Conservation (phyloP, 345 rosid species). For the Isatis tinctoria region DNA sequence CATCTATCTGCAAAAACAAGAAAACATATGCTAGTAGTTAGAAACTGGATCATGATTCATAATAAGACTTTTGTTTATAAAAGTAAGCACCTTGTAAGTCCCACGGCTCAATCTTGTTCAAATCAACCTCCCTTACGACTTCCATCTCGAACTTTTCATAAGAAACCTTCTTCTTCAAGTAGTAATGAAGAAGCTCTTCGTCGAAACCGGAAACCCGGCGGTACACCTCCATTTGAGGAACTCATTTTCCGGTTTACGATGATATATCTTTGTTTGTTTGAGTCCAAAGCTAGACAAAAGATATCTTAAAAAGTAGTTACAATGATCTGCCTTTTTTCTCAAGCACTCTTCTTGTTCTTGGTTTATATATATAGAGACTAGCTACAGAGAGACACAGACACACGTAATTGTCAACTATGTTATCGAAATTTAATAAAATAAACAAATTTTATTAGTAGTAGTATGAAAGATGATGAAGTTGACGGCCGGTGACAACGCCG, state of each 20-base stretch:
- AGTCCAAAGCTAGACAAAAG: neutral
- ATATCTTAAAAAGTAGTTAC: neutral
- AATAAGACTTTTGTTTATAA: neutral
- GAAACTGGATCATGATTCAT: neutral
- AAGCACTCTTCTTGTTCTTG: slow-evolving; percentile 23
- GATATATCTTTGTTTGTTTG: neutral
- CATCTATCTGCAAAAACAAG: slow-evolving; percentile 52
- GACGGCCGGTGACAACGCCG: slow-evolving; percentile 95
- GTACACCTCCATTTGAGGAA: slow-evolving; percentile 68
- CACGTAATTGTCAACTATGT: slow-evolving; percentile 30
- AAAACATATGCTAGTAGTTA: neutral
- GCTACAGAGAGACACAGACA: neutral
- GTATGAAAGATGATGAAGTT: slow-evolving; percentile 45
- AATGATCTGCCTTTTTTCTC: slow-evolving; percentile 21
- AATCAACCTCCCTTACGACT: slow-evolving; percentile 90
- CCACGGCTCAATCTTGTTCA: slow-evolving; percentile 98
- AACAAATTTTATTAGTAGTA: neutral
- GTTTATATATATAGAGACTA: slow-evolving; percentile 1
- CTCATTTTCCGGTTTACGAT: slow-evolving; percentile 31
- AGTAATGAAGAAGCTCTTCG: slow-evolving; percentile 90
- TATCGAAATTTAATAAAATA: slow-evolving; percentile 8
- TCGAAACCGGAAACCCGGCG: slow-evolving; percentile 97
- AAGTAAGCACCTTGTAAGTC: slow-evolving; percentile 69
- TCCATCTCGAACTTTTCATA: slow-evolving; percentile 95
- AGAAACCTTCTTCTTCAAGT: slow-evolving; percentile 85